These are phyloP conservation scores for Crithidia sp. DNA, from an alignment of 208 protist genomes.

Conservation along the genomic window DNA sequence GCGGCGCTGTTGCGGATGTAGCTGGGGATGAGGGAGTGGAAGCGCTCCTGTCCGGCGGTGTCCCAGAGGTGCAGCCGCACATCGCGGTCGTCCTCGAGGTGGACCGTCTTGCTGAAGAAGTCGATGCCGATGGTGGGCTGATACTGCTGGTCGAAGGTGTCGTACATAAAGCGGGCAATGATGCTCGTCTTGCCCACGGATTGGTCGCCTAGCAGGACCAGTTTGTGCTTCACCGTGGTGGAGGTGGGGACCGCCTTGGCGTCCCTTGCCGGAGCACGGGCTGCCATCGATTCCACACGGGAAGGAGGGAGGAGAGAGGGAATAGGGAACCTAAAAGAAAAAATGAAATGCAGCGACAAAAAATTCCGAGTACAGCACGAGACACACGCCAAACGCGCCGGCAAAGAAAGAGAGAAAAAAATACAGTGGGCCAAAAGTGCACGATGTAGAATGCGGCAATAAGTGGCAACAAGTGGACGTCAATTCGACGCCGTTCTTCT, in stretches of 20 bases:
- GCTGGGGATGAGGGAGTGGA: slow-evolving; percentile 93
- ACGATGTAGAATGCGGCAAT: no score
- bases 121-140: slow-evolving; percentile 99
- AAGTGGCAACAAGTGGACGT: no score
- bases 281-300: not conserved
- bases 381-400: no score
- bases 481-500: no score
- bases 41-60: slow-evolving; percentile 93
- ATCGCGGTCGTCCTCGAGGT: slow-evolving; percentile 90
- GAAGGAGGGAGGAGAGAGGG: no score
- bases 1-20: slow-evolving; percentile 97
- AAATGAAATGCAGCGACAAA: not conserved
- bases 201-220: slow-evolving; percentile 98
- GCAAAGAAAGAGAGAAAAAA: no score
- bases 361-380: not conserved
- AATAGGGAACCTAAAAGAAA: no score
- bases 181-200: slow-evolving; percentile 98
- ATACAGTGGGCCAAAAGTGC: not conserved
- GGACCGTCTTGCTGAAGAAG: slow-evolving; percentile 98
- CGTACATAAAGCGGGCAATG: slow-evolving; percentile 98
- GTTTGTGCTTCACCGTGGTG: slow-evolving; percentile 94
- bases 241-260: slow-evolving; percentile 12
- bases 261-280: not conserved
- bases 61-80: slow-evolving; percentile 94
- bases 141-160: slow-evolving; percentile 95